Conservation (phyloP, 176 grass and related monocot species). For the Raddia guianensis region DNA sequence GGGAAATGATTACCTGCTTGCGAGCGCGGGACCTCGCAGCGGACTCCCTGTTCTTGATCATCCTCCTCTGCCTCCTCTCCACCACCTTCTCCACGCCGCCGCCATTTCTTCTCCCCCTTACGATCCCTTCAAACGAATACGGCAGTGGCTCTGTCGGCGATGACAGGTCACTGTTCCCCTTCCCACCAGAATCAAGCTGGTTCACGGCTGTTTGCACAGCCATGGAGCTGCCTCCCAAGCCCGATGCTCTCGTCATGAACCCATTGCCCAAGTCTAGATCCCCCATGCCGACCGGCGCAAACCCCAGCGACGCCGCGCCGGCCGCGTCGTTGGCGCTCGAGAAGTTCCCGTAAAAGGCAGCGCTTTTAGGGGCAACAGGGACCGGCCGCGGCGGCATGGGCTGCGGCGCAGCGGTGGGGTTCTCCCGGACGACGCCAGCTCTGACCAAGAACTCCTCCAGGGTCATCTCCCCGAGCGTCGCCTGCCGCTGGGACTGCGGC, state of each 20-base stretch:
- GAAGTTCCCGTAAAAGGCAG: slow-evolving; percentile 52
- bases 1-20: slow-evolving; percentile 64
- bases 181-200: slow-evolving; percentile 46
- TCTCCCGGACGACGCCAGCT: slow-evolving; percentile 73
- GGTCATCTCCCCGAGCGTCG: slow-evolving; percentile 88
- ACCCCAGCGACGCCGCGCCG: slow-evolving; percentile 28
- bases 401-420: slow-evolving; percentile 18
- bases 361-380: slow-evolving; percentile 43
- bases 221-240: slow-evolving; percentile 39
- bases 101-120: slow-evolving; percentile 52
- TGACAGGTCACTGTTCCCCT: slow-evolving; percentile 59
- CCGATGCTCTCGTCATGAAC: slow-evolving; percentile 45
- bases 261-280: slow-evolving; percentile 45
- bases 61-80: slow-evolving; percentile 87
- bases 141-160: slow-evolving; percentile 62
- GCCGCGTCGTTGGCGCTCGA: slow-evolving; percentile 39
- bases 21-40: slow-evolving; percentile 80
- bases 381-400: slow-evolving; percentile 42
- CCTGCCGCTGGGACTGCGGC: slow-evolving; percentile 42
- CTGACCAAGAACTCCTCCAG: slow-evolving; percentile 87
- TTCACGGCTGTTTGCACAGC: slow-evolving; percentile 36
- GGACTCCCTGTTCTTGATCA: slow-evolving; percentile 96
- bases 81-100: slow-evolving; percentile 79
- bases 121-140: slow-evolving; percentile 60
- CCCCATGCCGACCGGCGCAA: slow-evolving; percentile 52